Base-by-base conservation (phyloP, 2,329 filamentous ascomycete species). In the Aspergillus tamarii region DNA sequence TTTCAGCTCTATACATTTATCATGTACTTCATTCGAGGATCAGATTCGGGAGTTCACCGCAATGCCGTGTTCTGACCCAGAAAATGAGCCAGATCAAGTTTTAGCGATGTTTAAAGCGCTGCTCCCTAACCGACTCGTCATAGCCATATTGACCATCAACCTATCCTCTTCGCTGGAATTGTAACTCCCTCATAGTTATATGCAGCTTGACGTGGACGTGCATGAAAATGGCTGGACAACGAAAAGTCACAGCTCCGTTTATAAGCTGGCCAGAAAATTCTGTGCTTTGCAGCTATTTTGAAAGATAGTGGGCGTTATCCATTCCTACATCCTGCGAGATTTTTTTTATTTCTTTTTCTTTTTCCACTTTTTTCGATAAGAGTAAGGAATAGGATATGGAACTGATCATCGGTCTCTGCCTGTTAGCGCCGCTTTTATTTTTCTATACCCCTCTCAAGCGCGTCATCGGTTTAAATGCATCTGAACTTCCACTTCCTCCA, bases 401-500 rank as follows among this genome's bases (percentile, higher is more conserved):
- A 39, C 16, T 39, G 21, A 28, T 52, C 14, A 30, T 32, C 14
- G n/a, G 34, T 12, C 21, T 59, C 16, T 59, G 26, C 23, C 32
- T 59, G 19, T 28, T 34, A 10, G 57, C 23, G 6, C n/a, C 43
- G 4, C 19, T 59, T 30, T 21, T 59, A 34, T 26, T 50, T 16
- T 32, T 59, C 16, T 45, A 26, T 39, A 23, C 30, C 12, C 55
- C 41, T 46, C 39, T 57, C 28, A 39, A 14, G 12, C 21, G 54
- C 32, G 16, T 39, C 10, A 21, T 48, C 26, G 16, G 28, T 11
- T 16, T n/a, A 28, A 43, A 34, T 23, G 9, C 30, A 32, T 23
- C 57, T 2, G 48, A 41, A 43, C 39, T 23, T 11, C 59, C 56
- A 16, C 62, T 66, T 21, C 62, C 64, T 14, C 64, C 64, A 6